These are phyloP conservation scores for Blastocystis sp. DNA, from an alignment of 352 stramenopile species.

Conservation along the genomic window DNA sequence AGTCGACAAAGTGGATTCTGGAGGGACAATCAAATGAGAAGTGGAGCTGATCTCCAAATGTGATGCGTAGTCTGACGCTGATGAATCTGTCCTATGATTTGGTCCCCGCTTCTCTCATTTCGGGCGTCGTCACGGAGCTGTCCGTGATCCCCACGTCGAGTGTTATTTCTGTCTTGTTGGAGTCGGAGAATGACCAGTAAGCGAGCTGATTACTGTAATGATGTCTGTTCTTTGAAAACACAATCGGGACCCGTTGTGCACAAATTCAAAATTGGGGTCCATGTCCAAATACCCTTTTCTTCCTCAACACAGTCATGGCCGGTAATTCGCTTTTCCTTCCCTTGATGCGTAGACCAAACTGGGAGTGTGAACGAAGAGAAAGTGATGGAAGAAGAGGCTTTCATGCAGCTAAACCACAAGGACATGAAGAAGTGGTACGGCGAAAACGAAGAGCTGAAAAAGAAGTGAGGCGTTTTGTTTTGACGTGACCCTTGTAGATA, in stretches of 20 bases:
- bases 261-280: not conserved
- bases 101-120: slow-evolving; percentile 53
- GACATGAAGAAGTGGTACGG: slow-evolving; percentile 84
- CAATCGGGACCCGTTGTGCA: not conserved
- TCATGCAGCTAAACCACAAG: slow-evolving; percentile 84
- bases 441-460: slow-evolving; percentile 75
- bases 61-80: slow-evolving; percentile 42
- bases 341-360: slow-evolving; percentile 7
- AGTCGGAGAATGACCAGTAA: slow-evolving; percentile 80
- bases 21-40: slow-evolving; percentile 39
- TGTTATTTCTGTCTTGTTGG: slow-evolving; percentile 61
- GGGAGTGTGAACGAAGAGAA: slow-evolving; percentile 74
- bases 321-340: not conserved
- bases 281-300: not conserved
- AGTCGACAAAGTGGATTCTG: slow-evolving; percentile 42
- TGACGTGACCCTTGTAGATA: slow-evolving; percentile 73
- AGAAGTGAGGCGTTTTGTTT: slow-evolving; percentile 25
- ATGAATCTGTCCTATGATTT: slow-evolving; percentile 69
- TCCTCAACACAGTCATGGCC: not conserved
- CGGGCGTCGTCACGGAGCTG: slow-evolving; percentile 31
- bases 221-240: not conserved
- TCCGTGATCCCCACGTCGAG: slow-evolving; percentile 52
- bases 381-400: slow-evolving; percentile 81
- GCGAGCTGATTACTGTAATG: slow-evolving; percentile 80
- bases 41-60: not conserved